phyloP scores from a whole-genome alignment of 306 rosid genomes.

The Pyrus bretschneideri region DNA sequence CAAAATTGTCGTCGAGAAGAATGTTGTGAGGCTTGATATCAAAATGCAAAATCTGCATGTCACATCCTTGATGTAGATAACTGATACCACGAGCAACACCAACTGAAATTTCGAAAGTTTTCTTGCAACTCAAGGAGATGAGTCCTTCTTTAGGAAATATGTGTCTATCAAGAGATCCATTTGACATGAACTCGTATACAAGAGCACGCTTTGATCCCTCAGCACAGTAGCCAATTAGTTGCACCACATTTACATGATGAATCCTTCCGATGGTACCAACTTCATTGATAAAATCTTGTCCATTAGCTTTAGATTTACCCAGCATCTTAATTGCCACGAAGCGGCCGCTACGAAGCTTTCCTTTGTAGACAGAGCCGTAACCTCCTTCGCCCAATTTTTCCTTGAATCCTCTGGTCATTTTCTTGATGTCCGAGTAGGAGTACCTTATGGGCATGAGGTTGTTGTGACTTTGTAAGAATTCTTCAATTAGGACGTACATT shows the following conservation, averaged over 20 bases:
- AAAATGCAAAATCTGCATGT: slow-evolving; percentile 6
- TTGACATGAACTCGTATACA: not conserved
- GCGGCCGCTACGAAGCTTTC: not conserved
- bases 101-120: not conserved
- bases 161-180: slow-evolving; percentile 4
- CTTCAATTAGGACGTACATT: not conserved
- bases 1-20: not conserved
- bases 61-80: not conserved
- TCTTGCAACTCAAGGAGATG: not conserved
- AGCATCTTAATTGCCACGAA: not conserved
- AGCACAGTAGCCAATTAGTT: not conserved
- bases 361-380: not conserved
- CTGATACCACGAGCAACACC: not conserved
- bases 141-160: not conserved
- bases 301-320: not conserved
- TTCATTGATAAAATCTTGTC: slow-evolving; percentile 8
- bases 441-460: not conserved
- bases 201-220: slow-evolving; percentile 4
- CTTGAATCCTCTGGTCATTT: not conserved
- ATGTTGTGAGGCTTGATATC: slow-evolving; percentile 13
- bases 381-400: not conserved
- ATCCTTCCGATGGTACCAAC: slow-evolving; percentile 7
- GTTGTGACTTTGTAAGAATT: not conserved
- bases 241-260: not conserved
- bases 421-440: not conserved